Evolutionary conservation across 805 yeast genomes (phyloP).

Genomic region (Starmerella vaccinii): DNA sequence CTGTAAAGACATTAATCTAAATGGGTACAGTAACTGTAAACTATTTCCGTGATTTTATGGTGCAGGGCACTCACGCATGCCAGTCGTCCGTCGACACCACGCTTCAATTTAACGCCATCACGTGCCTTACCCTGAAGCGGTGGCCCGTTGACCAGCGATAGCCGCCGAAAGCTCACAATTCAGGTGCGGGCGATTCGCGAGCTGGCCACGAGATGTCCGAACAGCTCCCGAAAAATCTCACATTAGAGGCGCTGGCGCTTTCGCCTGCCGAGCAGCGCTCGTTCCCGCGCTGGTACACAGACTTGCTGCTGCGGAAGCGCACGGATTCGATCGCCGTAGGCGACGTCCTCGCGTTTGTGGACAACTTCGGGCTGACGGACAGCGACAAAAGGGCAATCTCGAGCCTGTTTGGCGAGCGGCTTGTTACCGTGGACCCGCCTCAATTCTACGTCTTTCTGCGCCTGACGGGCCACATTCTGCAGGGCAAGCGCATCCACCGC

Average conservation of each 20-base stretch:
- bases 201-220: slow-evolving; percentile 12
- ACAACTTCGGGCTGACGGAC: slow-evolving; percentile 59
- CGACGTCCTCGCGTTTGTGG: slow-evolving; percentile 70
- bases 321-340: slow-evolving; percentile 55
- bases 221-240: slow-evolving; percentile 17
- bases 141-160: not conserved
- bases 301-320: slow-evolving; percentile 57
- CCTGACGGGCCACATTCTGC: slow-evolving; percentile 60
- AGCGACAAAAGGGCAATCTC: slow-evolving; percentile 36
- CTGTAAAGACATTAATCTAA: no score
- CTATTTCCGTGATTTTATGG: no score
- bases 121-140: slow-evolving; percentile 2
- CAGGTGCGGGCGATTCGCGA: not conserved
- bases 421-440: slow-evolving; percentile 63
- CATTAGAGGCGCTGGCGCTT: slow-evolving; percentile 40
- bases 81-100: no score
- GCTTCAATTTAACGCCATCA: not conserved
- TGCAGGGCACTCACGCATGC: no score
- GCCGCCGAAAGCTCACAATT: not conserved
- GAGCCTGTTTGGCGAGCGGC: slow-evolving; percentile 27
- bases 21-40: no score
- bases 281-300: slow-evolving; percentile 88
- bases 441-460: slow-evolving; percentile 84
- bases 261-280: slow-evolving; percentile 71
- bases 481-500: slow-evolving; percentile 39